Base-by-base conservation (phyloP, 2,329 filamentous ascomycete species). In the Chalara sp. region DNA sequence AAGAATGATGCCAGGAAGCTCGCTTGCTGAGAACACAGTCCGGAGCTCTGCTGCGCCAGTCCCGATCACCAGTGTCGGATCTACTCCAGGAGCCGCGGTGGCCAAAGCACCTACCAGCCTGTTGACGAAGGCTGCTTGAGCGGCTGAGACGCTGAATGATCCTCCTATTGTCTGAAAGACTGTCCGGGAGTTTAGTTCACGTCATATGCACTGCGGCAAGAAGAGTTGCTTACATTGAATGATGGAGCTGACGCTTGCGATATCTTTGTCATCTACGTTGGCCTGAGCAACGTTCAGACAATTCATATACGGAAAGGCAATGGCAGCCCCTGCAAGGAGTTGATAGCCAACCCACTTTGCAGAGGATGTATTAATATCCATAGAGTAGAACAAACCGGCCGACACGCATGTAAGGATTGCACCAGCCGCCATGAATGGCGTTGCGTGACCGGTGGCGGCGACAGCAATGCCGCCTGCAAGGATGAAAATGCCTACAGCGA, bases 281-380 rank as follows among this genome's bases (percentile, higher is more conserved):
- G 61, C 55, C 56, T 67, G 61, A 2, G 58, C 58, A n/a, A 63
- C 61, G 35, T 67, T 61, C 32, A 63, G 52, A 7, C 64, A 58
- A 32, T 63, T 56, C 41, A 68, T 65, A 71, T 83, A 78, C 8
- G 76, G 76, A 30, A 76, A 66, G 1, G 80, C 80, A 4, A 76
- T 69, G 35, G 78, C 78, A 5, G 79, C 65, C 32, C 78, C 79
- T 29, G 69, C 66, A 30, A 82, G 58, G 46, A 79, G 72, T 58
- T 80, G 77, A 62, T 75, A 80, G 13, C 77, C 76, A 54, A 80
- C 75, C 77, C 77, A 81, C 32, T 70, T 65, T 8, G 65, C 61
- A 2, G 72, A 59, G 1, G 70, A 66, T 5, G 73, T 78, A 56
- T 70, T 55, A 5, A 78, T 67, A 13, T 66, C 63, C 21, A 79